Evolutionary conservation across 768 basidiomycete species (phyloP), one percentile per base, ranked within the genome.

Genomic region (Psilocybe azurescens): DNA sequence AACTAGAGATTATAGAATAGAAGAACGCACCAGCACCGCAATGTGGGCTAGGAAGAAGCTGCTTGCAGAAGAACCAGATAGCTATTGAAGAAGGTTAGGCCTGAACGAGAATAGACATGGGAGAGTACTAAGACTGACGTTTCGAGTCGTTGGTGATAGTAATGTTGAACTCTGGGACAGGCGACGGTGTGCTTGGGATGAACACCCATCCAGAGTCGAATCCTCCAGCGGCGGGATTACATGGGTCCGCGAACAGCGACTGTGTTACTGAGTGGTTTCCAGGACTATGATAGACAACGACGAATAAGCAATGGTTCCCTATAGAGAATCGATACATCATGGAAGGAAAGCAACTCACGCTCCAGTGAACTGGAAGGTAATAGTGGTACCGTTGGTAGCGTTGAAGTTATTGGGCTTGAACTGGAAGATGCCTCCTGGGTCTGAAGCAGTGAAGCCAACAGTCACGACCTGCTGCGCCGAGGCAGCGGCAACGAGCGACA

Each of bases 61-160:
- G 83, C 62, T 84, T 83, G 77, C 86, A 87, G 79, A 75, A 86
- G 78, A 86, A 85, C 82, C 83, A 87, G 49, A 86, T 78, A 3
- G 85, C 85, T 76, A 46, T 5, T 20, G 30, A 53, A 24, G 2
- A 24, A 20, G 10, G 65, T 66, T 39, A 47, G n/a, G 10, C 8
- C 9, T 48, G 29, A 53, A 63, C 29, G 64, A 59, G 66, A 70
- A 72, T 24, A 66, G 61, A 69, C 63, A 67, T 16, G 24, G 33
- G 13, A 24, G 30, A 33, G 2, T 24, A 24, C 24, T 24, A 24
- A 24, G 30, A 72, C 82, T 65, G 59, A 85, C 85, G 85, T 59
- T 72, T 74, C 5, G 72, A 56, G 61, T 74, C 79, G 63, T 86
- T 68, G 0, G 82, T 82, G 61, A 88, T 77, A 3, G 85, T 86